Conservation (phyloP, 2,329 filamentous ascomycete genomes). For the Talaromyces rugulosus region DNA sequence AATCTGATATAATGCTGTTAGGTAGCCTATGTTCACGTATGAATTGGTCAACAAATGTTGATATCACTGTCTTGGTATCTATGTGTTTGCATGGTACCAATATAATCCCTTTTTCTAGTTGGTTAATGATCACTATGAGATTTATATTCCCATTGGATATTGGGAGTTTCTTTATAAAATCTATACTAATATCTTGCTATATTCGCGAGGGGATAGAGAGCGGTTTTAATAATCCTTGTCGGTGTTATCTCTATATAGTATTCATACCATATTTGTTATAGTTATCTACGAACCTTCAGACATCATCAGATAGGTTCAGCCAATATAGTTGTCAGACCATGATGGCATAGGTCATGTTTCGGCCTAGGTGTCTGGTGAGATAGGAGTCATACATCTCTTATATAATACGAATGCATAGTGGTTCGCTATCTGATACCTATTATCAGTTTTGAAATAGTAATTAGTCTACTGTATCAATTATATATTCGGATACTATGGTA, state of each 20-base stretch:
- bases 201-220: not conserved
- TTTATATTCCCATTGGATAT: not conserved
- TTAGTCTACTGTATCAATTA: not conserved
- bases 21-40: not conserved
- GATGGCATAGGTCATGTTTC: not conserved
- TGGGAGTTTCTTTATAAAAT: not conserved
- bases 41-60: not conserved
- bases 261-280: not conserved
- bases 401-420: not conserved
- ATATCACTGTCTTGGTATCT: not conserved
- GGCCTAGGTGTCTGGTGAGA: not conserved
- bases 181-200: not conserved
- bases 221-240: not conserved
- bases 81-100: not conserved
- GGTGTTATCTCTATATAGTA: not conserved
- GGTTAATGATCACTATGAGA: not conserved
- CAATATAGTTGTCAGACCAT: not conserved
- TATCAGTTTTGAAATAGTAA: not conserved
- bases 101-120: not conserved
- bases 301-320: not conserved
- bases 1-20: not conserved
- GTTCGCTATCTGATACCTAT: not conserved
- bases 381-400: not conserved
- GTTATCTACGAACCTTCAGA: not conserved
- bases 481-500: not conserved